These are phyloP conservation scores for Beta vulgaris DNA, from an alignment of 148 eudicot genomes.

Conservation along the genomic window DNA sequence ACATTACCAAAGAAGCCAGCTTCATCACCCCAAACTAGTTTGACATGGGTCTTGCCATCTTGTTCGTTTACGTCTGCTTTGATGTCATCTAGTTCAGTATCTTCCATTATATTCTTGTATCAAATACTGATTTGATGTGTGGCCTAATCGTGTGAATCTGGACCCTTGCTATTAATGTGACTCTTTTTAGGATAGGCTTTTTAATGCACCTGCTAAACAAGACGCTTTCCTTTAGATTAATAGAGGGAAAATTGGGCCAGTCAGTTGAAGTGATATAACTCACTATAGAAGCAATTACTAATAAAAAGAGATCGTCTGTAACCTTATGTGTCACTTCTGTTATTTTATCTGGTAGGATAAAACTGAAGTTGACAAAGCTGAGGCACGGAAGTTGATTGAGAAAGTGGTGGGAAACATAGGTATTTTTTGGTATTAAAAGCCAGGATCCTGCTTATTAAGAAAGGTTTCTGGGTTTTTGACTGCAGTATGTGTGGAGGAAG, in stretches of 20 bases:
- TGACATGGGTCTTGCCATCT: too few relatives aligned
- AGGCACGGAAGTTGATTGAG: slow-evolving; percentile 36
- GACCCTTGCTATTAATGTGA: neutral
- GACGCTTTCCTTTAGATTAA: neutral
- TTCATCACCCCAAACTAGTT: too few relatives aligned
- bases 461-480: neutral
- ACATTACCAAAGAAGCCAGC: too few relatives aligned
- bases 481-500: neutral
- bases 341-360: slow-evolving; percentile 39
- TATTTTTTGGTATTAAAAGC: slow-evolving; percentile 65
- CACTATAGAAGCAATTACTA: neutral
- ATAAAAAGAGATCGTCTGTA: neutral
- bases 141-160: neutral
- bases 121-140: neutral
- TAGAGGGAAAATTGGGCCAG: neutral
- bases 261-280: neutral
- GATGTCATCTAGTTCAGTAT: too few relatives aligned
- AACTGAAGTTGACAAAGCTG: slow-evolving; percentile 33
- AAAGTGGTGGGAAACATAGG: slow-evolving; percentile 70
- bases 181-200: neutral
- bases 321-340: neutral
- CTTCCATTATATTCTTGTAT: too few relatives aligned
- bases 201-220: neutral
- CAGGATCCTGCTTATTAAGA: neutral
- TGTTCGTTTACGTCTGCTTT: too few relatives aligned